Conservation (phyloP, 805 yeast genomes). For the Saturnispora saitoi region DNA sequence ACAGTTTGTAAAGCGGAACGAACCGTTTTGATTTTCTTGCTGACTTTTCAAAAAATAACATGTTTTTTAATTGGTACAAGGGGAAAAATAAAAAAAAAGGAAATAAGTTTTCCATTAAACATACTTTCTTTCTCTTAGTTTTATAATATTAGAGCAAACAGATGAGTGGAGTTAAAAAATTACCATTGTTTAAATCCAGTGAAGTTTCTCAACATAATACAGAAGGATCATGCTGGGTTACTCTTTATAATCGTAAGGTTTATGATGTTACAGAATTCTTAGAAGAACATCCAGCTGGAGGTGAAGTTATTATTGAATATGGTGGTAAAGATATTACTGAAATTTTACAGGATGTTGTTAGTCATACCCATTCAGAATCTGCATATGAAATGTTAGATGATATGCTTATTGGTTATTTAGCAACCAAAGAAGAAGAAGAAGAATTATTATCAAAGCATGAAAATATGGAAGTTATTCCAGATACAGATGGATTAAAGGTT, state of each 20-base stretch:
- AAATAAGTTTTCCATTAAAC: neutral
- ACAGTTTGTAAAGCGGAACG: too few species aligned
- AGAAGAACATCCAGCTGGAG: slow-evolving; percentile 68
- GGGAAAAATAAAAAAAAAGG: neutral
- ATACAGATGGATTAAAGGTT: slow-evolving; percentile 18
- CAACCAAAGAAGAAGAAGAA: slow-evolving; percentile 69
- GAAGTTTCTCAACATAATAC: slow-evolving; percentile 48
- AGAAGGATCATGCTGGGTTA: slow-evolving; percentile 65
- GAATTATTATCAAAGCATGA: slow-evolving; percentile 53
- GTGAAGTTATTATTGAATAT: slow-evolving; percentile 45
- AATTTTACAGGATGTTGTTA: slow-evolving; percentile 58
- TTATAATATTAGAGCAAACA: neutral
- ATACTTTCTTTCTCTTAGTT: neutral
- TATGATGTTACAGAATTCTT: slow-evolving; percentile 73
- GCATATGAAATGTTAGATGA: slow-evolving; percentile 86
- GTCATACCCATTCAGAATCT: slow-evolving; percentile 76
- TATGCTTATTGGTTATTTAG: slow-evolving; percentile 75
- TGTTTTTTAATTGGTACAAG: neutral
- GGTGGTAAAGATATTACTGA: slow-evolving; percentile 61
- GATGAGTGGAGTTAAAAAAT: slow-evolving; percentile 7
- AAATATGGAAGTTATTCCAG: slow-evolving; percentile 36
- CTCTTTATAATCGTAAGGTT: slow-evolving; percentile 68
- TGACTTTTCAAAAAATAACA: neutral
- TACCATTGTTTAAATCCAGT: slow-evolving; percentile 53
- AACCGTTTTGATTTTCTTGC: neutral